Evolutionary conservation across 2,329 filamentous ascomycete genomes (phyloP), one percentile per base, ranked within the genome.

Genomic region (Talaromyces atroroseus): DNA sequence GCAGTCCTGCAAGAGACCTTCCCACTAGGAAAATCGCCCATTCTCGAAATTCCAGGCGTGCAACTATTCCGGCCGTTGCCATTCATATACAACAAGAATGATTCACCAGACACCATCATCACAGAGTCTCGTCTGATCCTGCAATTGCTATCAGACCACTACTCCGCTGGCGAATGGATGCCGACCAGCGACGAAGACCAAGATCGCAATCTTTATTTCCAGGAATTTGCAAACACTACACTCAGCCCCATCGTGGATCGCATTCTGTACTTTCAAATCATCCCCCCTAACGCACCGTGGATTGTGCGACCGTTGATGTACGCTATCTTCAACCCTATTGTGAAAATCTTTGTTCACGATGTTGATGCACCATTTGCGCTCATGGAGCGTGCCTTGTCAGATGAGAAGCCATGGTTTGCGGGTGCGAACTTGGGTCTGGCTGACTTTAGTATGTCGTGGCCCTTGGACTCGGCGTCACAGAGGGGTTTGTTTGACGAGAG

Each of bases 401-500:
- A 62, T 3, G 66, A 65, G 60, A 61, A 59, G 38, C 62, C 60
- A 7, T 70, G 63, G 61, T 68, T 68, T 54, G 65, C 66, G 54
- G 72, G 72, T 5, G 40, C 61, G 12, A 57, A 68, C 16, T n/a
- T 60, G 14, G 71, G 71, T 3, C 61, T 68, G 52, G 58, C 61
- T 10, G 72, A 74, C 65, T 60, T 74, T 14, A 68, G 69, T 57
- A 42, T 72, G 49, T 68, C 59, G 48, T 75, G 63, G 60, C 65
- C 67, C 0, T 58, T 74, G 61, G 71, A 73, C 56, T 60, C 66
- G 16, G 64, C 69, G 42, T 58, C 36, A n/a, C 59, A 64, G 48
- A 64, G 65, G 24, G 61, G 59, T 16, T 71, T 65, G 54, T 63
- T 71, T 24, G 62, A 73, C 58, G 55, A 66, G 23, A 61, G 62